Conservation (phyloP, 805 yeast genomes). For the Starmerella sirachaensis region DNA sequence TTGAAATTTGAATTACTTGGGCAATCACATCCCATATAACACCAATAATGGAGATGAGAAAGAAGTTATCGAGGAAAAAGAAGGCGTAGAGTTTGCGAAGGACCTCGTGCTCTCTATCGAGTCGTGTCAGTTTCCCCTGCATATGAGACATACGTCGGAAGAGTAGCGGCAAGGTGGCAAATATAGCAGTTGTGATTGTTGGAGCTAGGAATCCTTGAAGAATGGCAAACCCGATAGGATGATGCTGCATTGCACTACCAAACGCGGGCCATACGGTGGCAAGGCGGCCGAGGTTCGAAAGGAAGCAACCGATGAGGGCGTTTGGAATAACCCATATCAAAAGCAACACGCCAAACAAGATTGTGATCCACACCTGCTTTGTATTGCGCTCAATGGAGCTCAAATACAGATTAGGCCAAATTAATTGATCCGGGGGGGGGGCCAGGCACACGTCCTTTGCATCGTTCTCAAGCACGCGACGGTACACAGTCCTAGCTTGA, state of each 20-base stretch:
- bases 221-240: conserved; percentile 26
- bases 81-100: conserved; percentile 29
- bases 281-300: conserved; percentile 29
- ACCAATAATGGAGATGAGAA: conserved; percentile 31
- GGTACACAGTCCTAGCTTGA: too few species aligned
- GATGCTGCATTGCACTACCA: conserved; percentile 21
- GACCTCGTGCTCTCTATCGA: conserved; percentile 31
- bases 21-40: conserved; percentile 30
- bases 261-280: conserved; percentile 31
- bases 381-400: conserved; percentile 23
- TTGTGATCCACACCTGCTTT: conserved; percentile 28
- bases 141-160: conserved; percentile 30
- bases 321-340: conserved; percentile 32
- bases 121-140: conserved; percentile 31
- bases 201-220: conserved; percentile 34
- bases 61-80: conserved; percentile 31
- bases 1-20: conserved; percentile 23
- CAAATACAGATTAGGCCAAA: conserved; percentile 30
- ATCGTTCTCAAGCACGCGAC: too few species aligned
- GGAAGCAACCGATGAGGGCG: conserved; percentile 32
- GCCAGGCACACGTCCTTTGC: conserved; percentile 20
- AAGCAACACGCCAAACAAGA: conserved; percentile 24
- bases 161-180: conserved; percentile 27
- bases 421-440: conserved; percentile 29
- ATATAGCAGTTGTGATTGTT: conserved; percentile 27